Base-by-base conservation (phyloP, 2,329 filamentous ascomycete species). In the Fusarium concolor region DNA sequence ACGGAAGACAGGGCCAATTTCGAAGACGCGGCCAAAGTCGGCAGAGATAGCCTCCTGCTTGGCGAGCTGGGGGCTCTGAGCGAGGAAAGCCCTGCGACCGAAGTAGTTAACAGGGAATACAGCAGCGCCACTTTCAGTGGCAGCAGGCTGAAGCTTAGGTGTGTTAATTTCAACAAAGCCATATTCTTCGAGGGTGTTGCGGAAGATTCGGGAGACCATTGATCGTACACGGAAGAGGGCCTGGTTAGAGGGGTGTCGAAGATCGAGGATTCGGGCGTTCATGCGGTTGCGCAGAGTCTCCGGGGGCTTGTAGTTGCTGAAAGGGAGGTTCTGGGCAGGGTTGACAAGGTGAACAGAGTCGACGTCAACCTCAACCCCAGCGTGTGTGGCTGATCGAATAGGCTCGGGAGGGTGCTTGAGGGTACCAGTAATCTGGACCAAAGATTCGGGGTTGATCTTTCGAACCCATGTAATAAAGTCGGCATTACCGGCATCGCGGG, bases 61-160 rank as follows among this genome's bases (percentile, higher is more conserved):
- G 53, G 93, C 92, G 67, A 97, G 80, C 78, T 97, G 94, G 9
- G 94, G 94, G 65, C 92, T 96, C 80, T 97, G 94, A 0, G 94
- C 94, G 15, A 97, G 82, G 82, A 96, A 97, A 5, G 94, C 94
- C 20, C 88, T 88, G 52, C 94, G 89, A 29, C 90, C 92, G 80
- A 97, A 97, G 81, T 97, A 97, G 75, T 96, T 92, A 47, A 97
- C 88, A 76, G 92, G 90, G 84, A 97, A 97, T 7, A 97, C 94
- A 67, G 93, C 93, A 15, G 94, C 90, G 45, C 94, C 94, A 45
- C 92, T 97, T 79, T 97, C 94, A 1, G 94, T 97, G 2, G 94
- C 94, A 14, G 92, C 90, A 3, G 93, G 92, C 82, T 97, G 93
- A 42, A 97, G 83, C 80, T 97, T 97, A 3, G 94, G 94, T 0